Evolutionary conservation across 108 stramenopile species (phyloP), one percentile per base, ranked within the genome.

Genomic region (Fragilariopsis cylindrus): DNA sequence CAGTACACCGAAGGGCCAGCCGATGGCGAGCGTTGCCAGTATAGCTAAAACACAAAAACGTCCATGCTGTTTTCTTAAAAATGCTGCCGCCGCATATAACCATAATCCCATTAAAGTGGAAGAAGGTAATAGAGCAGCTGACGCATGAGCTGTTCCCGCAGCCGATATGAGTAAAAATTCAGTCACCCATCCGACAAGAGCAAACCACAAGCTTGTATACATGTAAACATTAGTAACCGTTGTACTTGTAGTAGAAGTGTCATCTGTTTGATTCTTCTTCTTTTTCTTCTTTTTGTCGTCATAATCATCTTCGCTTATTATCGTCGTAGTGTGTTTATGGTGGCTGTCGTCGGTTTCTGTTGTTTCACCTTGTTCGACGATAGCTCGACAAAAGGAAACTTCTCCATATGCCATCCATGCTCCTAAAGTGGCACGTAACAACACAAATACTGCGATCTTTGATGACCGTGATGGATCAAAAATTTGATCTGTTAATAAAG

Each of bases 1-100:
- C 47, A 96, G 73, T 3, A 90, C 98, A 9, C 93, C 97, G 80
- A 99, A 99, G 12, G 99, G 99, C 99, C 99, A 99, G 42, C 98
- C 97, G 13, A 93, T 78, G 12, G 82, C 85, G 44, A 97, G 56
- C 3, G 93, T 90, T 18, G 96, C 91, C 9, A 87, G 6, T n/a
- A 97, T 70, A 13, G 88, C 96, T 50, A 82, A 79, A 6, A 90
- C 15, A 66, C 86, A 82, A 40, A 95, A 93, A 9, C 39, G 62
- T 48, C 42, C 54, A 56, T 90, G 71, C 6, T 57, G 54, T 1
- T 74, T 75, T 30, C 76, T 13, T 21, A 97, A 60, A 82, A 85
- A 91, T 42, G 74, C 56, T 1, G 87, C 75, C 3, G 74, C 58
- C 7, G 65, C 57, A 40, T 76, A 45, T 65, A 90, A 82, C 80